A percentile compares a stretch with the other conserved stretches of the same genome.
phyloP scores from a whole-genome alignment of 2,329 filamentous ascomycete species.

The Rhynchosporium graminicola region DNA sequence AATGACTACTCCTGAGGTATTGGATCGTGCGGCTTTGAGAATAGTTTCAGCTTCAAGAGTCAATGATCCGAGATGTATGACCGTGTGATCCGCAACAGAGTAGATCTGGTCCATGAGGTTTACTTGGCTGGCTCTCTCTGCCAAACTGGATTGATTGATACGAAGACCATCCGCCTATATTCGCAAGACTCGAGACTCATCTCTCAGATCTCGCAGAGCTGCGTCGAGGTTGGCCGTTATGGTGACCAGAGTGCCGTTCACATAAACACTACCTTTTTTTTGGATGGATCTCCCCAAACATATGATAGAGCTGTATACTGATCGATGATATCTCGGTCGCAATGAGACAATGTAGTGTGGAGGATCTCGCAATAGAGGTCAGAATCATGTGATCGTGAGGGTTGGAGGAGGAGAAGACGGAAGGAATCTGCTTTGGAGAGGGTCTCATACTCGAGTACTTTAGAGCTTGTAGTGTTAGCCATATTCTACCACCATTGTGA shows the following conservation, averaged over 20 bases:
- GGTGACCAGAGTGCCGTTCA: background rate
- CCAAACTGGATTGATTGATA: conserved; percentile 17
- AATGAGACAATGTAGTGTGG: conserved; percentile 13
- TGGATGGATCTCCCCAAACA: conserved; percentile 18
- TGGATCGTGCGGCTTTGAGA: conserved; percentile 5
- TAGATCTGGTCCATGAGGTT: conserved; percentile 18
- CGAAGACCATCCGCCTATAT: conserved; percentile 23
- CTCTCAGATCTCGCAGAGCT: conserved; percentile 12
- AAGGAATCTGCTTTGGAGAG: conserved; percentile 14
- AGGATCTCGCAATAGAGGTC: conserved; percentile 10
- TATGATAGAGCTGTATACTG: conserved; percentile 27
- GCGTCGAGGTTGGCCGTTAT: conserved; percentile 16
- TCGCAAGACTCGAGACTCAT: background rate
- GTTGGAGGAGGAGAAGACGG: conserved; percentile 17
- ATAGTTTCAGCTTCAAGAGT: background rate
- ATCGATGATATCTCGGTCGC: conserved; percentile 16
- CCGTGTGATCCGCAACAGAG: conserved; percentile 5
- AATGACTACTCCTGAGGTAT: conserved; percentile 12
- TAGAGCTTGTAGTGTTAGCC: background rate
- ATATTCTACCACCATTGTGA: no score
- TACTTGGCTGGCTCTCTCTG: conserved; percentile 19
- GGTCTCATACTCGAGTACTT: conserved; percentile 4
- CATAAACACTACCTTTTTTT: background rate
- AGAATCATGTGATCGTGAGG: background rate
- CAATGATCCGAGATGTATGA: conserved; percentile 7